phyloP scores from a whole-genome alignment of 2,329 filamentous ascomycete species.

The Penicillium expansum region DNA sequence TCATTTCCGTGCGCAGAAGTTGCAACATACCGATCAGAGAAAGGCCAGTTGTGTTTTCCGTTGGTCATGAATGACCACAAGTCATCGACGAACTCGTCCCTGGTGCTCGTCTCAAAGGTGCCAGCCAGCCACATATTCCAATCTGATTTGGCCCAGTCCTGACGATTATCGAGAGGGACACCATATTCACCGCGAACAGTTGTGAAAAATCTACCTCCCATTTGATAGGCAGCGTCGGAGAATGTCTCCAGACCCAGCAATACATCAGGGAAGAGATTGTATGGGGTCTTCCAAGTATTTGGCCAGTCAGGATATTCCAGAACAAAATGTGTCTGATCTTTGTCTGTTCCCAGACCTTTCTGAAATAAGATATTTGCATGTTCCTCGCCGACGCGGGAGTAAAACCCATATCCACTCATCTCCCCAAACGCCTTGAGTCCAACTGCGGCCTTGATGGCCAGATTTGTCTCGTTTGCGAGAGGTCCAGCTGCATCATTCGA shows the following conservation, averaged over 20 bases:
- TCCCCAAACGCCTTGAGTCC: too few species aligned
- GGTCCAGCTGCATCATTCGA: too few species aligned
- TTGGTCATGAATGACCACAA: slow-evolving; percentile 45
- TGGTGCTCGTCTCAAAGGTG: slow-evolving; percentile 30
- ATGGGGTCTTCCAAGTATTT: slow-evolving; percentile 39
- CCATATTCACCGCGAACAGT: slow-evolving; percentile 37
- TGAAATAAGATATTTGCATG: slow-evolving; percentile 38
- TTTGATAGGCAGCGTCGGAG: slow-evolving; percentile 33
- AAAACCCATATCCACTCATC: too few species aligned
- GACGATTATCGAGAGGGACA: slow-evolving; percentile 41
- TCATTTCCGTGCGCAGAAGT: slow-evolving; percentile 31
- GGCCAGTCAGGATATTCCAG: slow-evolving; percentile 39
- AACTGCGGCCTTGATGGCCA: too few species aligned
- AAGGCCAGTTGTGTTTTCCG: slow-evolving; percentile 44
- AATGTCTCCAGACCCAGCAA: slow-evolving; percentile 42
- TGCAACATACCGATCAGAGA: slow-evolving; percentile 44
- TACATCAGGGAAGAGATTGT: slow-evolving; percentile 44
- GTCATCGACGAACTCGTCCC: slow-evolving; percentile 39
- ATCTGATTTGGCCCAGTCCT: slow-evolving; percentile 45
- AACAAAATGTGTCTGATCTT: slow-evolving; percentile 40
- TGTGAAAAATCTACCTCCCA: slow-evolving; percentile 39
- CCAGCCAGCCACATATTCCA: slow-evolving; percentile 47
- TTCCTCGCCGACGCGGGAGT: too few species aligned
- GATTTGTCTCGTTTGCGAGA: too few species aligned
- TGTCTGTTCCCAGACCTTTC: slow-evolving; percentile 36